Conservation (phyloP, 768 basidiomycete genomes). For the Russula virescens region DNA sequence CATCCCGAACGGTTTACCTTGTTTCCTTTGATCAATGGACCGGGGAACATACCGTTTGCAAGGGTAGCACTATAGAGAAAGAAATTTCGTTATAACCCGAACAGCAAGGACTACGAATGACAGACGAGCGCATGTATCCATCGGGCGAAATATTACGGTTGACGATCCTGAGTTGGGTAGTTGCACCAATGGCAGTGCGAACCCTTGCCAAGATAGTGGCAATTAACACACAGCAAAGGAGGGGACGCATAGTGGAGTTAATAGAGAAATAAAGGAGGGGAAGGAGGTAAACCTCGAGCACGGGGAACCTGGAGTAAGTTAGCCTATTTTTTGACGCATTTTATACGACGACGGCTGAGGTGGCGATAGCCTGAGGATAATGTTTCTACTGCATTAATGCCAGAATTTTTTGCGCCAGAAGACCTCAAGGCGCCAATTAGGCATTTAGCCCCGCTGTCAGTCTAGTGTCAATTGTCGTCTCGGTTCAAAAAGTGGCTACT, state of each 20-base stretch:
- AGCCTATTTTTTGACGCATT: neutral
- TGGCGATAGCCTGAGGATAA: neutral
- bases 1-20: constrained; percentile 19
- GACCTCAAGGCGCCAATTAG: neutral
- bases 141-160: constrained; percentile 24
- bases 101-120: neutral
- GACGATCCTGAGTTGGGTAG: constrained; percentile 23
- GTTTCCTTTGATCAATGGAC: constrained; percentile 40
- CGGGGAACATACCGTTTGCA: constrained; percentile 42
- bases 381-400: too few relatives aligned
- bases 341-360: neutral
- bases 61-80: constrained; percentile 33
- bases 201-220: neutral
- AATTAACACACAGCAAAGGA: neutral
- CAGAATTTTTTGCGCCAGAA: neutral
- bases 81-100: neutral
- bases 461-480: too few relatives aligned
- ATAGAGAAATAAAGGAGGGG: neutral
- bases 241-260: neutral
- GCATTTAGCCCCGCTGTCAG: neutral
- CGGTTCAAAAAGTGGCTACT: too few relatives aligned
- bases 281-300: neutral
- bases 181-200: constrained; percentile 25
- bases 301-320: neutral
- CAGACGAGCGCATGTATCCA: constrained; percentile 24